These are phyloP conservation scores for Gossypioides kirkii DNA, from an alignment of 345 rosid species.

Conservation along the genomic window DNA sequence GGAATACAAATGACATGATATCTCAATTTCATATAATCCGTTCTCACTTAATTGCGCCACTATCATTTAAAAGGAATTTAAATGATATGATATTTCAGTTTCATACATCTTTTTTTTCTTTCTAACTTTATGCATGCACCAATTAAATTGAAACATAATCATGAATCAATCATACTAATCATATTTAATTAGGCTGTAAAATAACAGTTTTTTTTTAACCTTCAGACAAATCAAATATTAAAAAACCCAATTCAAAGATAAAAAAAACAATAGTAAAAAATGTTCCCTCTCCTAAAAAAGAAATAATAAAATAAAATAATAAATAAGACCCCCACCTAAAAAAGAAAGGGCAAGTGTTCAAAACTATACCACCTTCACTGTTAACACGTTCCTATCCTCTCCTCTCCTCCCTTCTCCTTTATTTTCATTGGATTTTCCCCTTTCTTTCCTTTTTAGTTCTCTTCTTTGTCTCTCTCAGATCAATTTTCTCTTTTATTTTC, in stretches of 20 bases:
- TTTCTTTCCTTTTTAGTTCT: slow-evolving; percentile 22
- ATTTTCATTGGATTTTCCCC: not conserved
- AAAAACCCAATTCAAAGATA: not conserved
- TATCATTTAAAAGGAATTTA: too few species aligned
- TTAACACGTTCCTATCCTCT: slow-evolving; percentile 36
- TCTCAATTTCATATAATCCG: too few species aligned
- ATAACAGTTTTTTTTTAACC: not conserved
- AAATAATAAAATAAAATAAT: not conserved
- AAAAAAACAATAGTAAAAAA: not conserved
- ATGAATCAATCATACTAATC: slow-evolving; percentile 5
- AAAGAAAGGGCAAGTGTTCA: slow-evolving; percentile 39
- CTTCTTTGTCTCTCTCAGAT: slow-evolving; percentile 2
- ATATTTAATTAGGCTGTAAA: slow-evolving; percentile 5
- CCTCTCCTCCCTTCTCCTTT: slow-evolving; percentile 17
- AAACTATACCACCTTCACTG: slow-evolving; percentile 25
- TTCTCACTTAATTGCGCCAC: too few species aligned
- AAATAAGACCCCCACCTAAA: slow-evolving; percentile 5
- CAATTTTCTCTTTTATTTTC: slow-evolving; percentile 17
- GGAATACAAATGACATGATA: too few species aligned
- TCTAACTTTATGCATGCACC: not conserved
- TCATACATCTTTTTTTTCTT: accelerated
- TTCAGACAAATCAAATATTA: not conserved
- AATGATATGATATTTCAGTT: too few species aligned
- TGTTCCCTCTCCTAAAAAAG: not conserved
- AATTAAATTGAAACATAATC: not conserved